Evolutionary conservation across 345 rosid species (phyloP).

Genomic region (Cardamine resedifolia): DNA sequence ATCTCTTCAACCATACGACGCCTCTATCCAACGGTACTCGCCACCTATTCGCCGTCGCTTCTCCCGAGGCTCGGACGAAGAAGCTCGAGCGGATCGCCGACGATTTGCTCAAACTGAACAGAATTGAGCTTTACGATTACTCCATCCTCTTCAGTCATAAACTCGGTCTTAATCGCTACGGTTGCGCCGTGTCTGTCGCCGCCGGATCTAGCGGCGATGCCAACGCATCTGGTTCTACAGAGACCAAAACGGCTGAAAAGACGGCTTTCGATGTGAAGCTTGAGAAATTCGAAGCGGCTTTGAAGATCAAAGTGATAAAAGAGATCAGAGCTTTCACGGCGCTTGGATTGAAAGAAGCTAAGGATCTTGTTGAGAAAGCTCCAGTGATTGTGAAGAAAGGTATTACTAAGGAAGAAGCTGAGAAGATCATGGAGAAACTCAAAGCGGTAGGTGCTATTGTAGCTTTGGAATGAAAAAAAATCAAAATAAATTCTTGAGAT

Average conservation of each 20-base stretch:
- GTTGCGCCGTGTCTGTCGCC: slow-evolving; percentile 48
- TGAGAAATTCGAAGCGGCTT: slow-evolving; percentile 72
- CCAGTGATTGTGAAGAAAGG: slow-evolving; percentile 77
- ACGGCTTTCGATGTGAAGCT: slow-evolving; percentile 78
- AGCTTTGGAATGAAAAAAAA: slow-evolving; percentile 60
- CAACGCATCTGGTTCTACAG: slow-evolving; percentile 35
- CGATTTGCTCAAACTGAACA: slow-evolving; percentile 63
- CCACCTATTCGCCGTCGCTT: slow-evolving; percentile 35
- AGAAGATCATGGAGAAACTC: slow-evolving; percentile 63
- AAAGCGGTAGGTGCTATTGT: slow-evolving; percentile 67
- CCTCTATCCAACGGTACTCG: slow-evolving; percentile 18
- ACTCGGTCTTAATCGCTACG: slow-evolving; percentile 68
- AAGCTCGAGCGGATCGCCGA: slow-evolving; percentile 89
- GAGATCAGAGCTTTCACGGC: slow-evolving; percentile 80
- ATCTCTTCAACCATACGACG: slow-evolving; percentile 1
- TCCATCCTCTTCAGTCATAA: slow-evolving; percentile 70
- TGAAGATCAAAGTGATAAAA: slow-evolving; percentile 76
- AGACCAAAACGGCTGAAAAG: slow-evolving; percentile 62
- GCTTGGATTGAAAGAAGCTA: slow-evolving; percentile 84
- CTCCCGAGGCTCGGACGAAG: slow-evolving; percentile 49
- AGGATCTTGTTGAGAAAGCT: slow-evolving; percentile 82
- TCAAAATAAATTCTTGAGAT: not conserved
- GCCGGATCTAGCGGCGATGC: slow-evolving; percentile 33
- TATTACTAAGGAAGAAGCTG: slow-evolving; percentile 64
- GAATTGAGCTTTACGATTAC: slow-evolving; percentile 74